These are phyloP conservation scores for Colletotrichum agaves DNA, from an alignment of 2,329 filamentous ascomycete genomes.

Conservation along the genomic window DNA sequence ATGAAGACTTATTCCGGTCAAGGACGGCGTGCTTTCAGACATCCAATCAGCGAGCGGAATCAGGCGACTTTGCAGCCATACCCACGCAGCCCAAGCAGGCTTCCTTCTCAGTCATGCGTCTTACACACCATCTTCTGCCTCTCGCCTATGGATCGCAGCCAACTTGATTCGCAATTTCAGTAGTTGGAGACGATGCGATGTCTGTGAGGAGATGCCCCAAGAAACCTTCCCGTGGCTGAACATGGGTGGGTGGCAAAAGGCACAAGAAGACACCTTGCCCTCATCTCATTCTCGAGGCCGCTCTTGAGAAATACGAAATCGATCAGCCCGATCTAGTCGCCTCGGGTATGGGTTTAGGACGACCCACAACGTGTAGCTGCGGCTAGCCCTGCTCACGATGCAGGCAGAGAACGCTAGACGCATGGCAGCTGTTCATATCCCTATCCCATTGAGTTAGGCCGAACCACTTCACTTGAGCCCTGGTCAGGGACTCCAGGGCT, in stretches of 20 bases:
- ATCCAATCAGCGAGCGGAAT: conserved; percentile 6
- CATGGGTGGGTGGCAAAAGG: too few relatives aligned
- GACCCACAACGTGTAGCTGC: neutral
- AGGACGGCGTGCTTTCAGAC: neutral
- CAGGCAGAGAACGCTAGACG: neutral
- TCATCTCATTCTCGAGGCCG: neutral
- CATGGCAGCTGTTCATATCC: neutral
- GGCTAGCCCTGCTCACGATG: neutral
- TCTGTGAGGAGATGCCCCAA: neutral
- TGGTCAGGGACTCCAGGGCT: too few relatives aligned
- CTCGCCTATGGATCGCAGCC: neutral
- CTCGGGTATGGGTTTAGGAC: neutral
- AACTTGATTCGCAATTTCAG: neutral
- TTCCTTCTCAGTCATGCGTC: conserved; percentile 11
- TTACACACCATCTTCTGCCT: conserved; percentile 25
- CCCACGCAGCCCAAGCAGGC: neutral
- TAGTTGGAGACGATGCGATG: neutral
- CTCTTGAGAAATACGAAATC: neutral
- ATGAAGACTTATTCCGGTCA: neutral
- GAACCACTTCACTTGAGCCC: too few relatives aligned
- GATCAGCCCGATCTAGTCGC: neutral
- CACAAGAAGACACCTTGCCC: too few relatives aligned
- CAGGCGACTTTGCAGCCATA: conserved; percentile 16
- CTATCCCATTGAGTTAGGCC: too few relatives aligned
- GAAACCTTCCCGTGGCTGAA: too few relatives aligned